A percentile compares a stretch with the other conserved stretches of the same genome.
Evolutionary conservation across 1,139 yeast species (phyloP).

Genomic region (Blastobotrys petasosporus): DNA sequence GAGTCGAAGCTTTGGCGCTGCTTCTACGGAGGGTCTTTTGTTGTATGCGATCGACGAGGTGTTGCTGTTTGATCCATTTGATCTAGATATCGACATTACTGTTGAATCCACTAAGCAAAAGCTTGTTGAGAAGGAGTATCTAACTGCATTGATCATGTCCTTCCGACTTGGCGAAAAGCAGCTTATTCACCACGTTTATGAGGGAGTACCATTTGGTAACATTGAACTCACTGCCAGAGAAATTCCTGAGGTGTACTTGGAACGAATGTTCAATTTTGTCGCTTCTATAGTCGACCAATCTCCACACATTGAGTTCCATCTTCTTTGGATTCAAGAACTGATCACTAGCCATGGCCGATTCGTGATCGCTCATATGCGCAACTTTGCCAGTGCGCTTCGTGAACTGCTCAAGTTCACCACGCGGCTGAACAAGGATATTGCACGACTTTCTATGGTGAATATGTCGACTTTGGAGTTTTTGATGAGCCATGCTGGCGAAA

Average conservation of each 20-base stretch:
- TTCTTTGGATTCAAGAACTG: slow-evolving; percentile 71
- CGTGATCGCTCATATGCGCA: slow-evolving; percentile 57
- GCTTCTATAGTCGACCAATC: slow-evolving; percentile 68
- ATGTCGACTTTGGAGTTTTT: slow-evolving; percentile 45
- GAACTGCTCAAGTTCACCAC: slow-evolving; percentile 70
- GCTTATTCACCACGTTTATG: slow-evolving; percentile 68
- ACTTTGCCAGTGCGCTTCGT: slow-evolving; percentile 62
- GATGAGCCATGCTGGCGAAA: slow-evolving; percentile 24
- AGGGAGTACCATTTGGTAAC: slow-evolving; percentile 68
- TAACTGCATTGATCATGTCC: slow-evolving; percentile 85
- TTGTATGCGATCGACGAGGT: slow-evolving; percentile 74
- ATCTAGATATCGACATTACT: slow-evolving; percentile 87
- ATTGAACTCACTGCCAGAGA: slow-evolving; percentile 58
- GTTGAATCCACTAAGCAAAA: slow-evolving; percentile 66
- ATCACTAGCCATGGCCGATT: slow-evolving; percentile 72
- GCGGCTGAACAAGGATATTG: slow-evolving; percentile 69
- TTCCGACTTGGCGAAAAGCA: slow-evolving; percentile 82
- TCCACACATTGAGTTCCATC: slow-evolving; percentile 77
- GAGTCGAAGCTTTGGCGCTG: slow-evolving; percentile 86
- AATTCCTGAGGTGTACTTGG: slow-evolving; percentile 71
- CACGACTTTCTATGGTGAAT: slow-evolving; percentile 49
- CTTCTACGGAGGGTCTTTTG: slow-evolving; percentile 89
- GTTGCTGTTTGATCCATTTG: slow-evolving; percentile 86
- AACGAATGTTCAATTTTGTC: slow-evolving; percentile 61
- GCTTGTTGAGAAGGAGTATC: slow-evolving; percentile 59